Evolutionary conservation across 2,329 filamentous ascomycete species (phyloP).

Genomic region (Metarhizium brunneum): DNA sequence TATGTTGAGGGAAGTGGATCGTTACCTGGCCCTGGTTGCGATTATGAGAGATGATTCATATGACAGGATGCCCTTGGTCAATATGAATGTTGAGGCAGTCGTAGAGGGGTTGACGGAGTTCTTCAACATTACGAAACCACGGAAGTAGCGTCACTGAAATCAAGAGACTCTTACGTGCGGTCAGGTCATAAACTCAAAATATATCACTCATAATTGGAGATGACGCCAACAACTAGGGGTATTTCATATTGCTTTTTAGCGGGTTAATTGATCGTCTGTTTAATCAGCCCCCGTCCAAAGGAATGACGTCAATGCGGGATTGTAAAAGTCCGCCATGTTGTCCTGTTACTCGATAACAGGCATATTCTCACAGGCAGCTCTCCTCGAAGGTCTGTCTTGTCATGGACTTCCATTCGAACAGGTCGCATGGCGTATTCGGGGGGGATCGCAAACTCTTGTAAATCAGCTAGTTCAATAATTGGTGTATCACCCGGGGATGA

Average conservation of each 20-base stretch:
- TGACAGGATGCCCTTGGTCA: constrained; percentile 74
- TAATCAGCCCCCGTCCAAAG: neutral
- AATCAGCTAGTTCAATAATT: constrained; percentile 9
- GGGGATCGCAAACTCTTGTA: constrained; percentile 17
- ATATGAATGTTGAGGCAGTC: constrained; percentile 78
- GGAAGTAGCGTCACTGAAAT: constrained; percentile 18
- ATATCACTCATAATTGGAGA: neutral
- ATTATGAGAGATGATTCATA: constrained; percentile 81
- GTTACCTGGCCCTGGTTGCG: constrained; percentile 71
- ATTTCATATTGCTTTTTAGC: neutral
- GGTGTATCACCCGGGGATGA: constrained; percentile 7
- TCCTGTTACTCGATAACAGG: constrained; percentile 38
- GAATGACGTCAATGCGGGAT: constrained; percentile 17
- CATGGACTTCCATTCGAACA: constrained; percentile 42
- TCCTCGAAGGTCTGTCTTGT: constrained; percentile 32
- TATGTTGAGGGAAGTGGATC: constrained; percentile 60
- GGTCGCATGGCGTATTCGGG: constrained; percentile 23
- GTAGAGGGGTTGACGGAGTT: constrained; percentile 72
- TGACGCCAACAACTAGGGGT: neutral
- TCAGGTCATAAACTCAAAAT: neutral
- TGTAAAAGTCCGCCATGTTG: constrained; percentile 37
- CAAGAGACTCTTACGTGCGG: neutral
- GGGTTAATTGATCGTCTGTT: neutral
- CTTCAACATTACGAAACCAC: constrained; percentile 61
- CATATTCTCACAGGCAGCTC: constrained; percentile 41